Conservation (phyloP, 2,329 filamentous ascomycete species). For the Colletotrichum cereale region DNA sequence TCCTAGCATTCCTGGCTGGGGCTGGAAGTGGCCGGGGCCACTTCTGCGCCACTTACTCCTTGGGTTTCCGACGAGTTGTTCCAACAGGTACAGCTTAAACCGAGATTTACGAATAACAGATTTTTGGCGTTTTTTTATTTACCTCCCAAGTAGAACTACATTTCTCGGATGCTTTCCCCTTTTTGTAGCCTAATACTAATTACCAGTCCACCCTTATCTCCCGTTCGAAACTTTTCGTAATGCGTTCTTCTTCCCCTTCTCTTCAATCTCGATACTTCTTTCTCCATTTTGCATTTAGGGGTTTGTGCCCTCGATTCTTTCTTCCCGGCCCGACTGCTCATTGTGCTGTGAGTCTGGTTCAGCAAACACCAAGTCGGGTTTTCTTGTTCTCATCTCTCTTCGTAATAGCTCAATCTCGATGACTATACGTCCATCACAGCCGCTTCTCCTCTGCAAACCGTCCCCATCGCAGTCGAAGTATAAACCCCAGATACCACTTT, state of each 20-base stretch:
- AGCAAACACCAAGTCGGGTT: slow-evolving; percentile 1
- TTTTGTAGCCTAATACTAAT: not conserved
- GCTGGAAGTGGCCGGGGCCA: no score
- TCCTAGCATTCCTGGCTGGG: no score
- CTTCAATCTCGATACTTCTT: not conserved
- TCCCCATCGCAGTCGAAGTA: slow-evolving; percentile 64
- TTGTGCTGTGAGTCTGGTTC: not conserved
- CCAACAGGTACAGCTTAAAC: not conserved
- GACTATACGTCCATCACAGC: slow-evolving; percentile 58
- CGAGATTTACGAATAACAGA: rapidly evolving
- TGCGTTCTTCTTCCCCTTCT: not conserved
- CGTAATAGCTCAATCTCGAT: slow-evolving; percentile 68
- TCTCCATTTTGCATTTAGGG: not conserved
- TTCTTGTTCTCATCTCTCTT: slow-evolving; percentile 56
- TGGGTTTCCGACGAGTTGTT: no score
- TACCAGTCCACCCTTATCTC: not conserved
- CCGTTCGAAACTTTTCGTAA: not conserved
- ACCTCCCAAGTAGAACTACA: not conserved
- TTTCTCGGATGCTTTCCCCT: not conserved
- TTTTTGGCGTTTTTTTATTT: not conserved
- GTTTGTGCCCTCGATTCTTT: no score
- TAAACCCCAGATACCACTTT: slow-evolving; percentile 58
- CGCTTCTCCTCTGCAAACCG: slow-evolving; percentile 56
- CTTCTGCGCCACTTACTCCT: no score
- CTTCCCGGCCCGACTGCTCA: not conserved